Percentiles rank a stretch among this genome's conserved stretches.
phyloP scores from a whole-genome alignment of 441 rosid genomes.

The Gossypium schwendimanii region DNA sequence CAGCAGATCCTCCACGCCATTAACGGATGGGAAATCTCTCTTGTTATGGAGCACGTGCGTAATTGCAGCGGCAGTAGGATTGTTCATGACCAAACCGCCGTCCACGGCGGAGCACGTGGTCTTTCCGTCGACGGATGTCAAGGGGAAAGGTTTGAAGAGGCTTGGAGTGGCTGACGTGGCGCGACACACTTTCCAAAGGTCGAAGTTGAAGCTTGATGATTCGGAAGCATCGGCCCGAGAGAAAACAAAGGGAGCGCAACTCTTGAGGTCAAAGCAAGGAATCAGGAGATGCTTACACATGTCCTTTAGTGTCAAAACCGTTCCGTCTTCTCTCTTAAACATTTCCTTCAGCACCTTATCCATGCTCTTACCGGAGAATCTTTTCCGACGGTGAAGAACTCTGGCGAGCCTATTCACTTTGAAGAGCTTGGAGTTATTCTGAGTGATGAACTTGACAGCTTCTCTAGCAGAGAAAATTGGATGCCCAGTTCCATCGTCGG shows the following conservation, averaged over 20 bases:
- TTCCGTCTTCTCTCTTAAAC: constrained; percentile 59
- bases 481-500: constrained; percentile 66
- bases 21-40: constrained; percentile 74
- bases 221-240: constrained; percentile 90
- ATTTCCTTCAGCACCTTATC: constrained; percentile 55
- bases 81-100: constrained; percentile 94
- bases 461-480: constrained; percentile 67
- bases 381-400: constrained; percentile 33
- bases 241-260: constrained; percentile 91
- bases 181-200: constrained; percentile 81
- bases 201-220: constrained; percentile 82
- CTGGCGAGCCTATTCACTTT: constrained; percentile 26
- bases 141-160: constrained; percentile 60
- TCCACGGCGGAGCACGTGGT: constrained; percentile 72
- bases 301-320: constrained; percentile 62
- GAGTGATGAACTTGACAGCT: constrained; percentile 38
- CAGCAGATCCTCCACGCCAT: constrained; percentile 78
- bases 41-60: constrained; percentile 95
- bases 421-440: constrained; percentile 54
- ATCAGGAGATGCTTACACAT: constrained; percentile 89
- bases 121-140: constrained; percentile 70
- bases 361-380: constrained; percentile 66
- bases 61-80: constrained; percentile 80
- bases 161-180: constrained; percentile 84
- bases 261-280: constrained; percentile 85